Percentiles rank a stretch among this genome's conserved stretches.
Evolutionary conservation across 2,329 filamentous ascomycete genomes (phyloP).

Genomic region (Ophiobolus disseminans): DNA sequence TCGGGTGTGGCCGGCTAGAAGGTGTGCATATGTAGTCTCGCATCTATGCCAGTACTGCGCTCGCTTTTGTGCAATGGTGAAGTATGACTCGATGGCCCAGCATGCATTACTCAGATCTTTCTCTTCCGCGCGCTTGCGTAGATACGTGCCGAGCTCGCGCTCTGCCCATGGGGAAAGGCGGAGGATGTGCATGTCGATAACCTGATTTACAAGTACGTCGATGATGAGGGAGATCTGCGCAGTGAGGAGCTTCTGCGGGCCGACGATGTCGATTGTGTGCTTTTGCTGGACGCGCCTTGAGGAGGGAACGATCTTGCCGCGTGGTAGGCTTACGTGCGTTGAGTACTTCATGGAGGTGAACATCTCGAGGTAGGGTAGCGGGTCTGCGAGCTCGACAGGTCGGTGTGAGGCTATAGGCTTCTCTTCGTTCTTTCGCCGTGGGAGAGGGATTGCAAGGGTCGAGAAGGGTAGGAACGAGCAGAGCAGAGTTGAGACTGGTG

Average conservation of each 20-base stretch:
- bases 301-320: slow-evolving; percentile 12
- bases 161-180: slow-evolving; percentile 65
- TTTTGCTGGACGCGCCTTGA: slow-evolving; percentile 29
- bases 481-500: slow-evolving; percentile 43
- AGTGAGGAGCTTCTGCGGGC: slow-evolving; percentile 63
- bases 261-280: slow-evolving; percentile 63
- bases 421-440: slow-evolving; percentile 33
- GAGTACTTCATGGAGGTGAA: slow-evolving; percentile 73
- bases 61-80: slow-evolving; percentile 65
- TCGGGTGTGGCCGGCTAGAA: slow-evolving; percentile 23
- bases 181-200: slow-evolving; percentile 62
- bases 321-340: slow-evolving; percentile 55
- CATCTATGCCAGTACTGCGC: slow-evolving; percentile 69
- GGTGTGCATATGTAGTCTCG: slow-evolving; percentile 54
- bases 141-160: slow-evolving; percentile 64
- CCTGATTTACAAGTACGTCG: slow-evolving; percentile 49
- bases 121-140: slow-evolving; percentile 50
- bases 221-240: slow-evolving; percentile 66
- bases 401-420: slow-evolving; percentile 67
- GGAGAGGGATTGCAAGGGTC: slow-evolving; percentile 25
- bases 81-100: slow-evolving; percentile 75
- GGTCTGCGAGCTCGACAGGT: slow-evolving; percentile 67
- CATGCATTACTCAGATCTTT: slow-evolving; percentile 66
- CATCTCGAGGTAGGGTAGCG: slow-evolving; percentile 72
- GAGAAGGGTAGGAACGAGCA: slow-evolving; percentile 52